Evolutionary conservation across 805 yeast genomes (phyloP).

Genomic region (Yamadazyma sp.): DNA sequence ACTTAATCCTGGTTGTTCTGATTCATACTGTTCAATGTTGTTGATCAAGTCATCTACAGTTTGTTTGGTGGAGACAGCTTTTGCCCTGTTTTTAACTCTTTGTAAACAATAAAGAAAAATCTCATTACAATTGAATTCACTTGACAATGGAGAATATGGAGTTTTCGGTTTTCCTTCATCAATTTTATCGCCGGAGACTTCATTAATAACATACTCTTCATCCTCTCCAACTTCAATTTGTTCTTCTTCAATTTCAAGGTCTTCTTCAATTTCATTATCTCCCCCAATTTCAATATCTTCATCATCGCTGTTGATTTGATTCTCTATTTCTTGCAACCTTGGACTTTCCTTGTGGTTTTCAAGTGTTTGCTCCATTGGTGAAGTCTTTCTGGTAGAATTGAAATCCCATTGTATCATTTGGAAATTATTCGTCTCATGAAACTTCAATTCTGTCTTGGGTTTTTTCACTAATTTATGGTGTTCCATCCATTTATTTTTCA

Average conservation of each 20-base stretch:
- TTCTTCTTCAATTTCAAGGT: not conserved
- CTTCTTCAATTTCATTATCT: too few species aligned
- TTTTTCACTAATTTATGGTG: constrained; percentile 17
- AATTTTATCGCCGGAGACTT: not conserved
- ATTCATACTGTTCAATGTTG: constrained; percentile 45
- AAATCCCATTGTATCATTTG: constrained; percentile 14
- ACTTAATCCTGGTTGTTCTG: constrained; percentile 57
- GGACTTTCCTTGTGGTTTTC: too few species aligned
- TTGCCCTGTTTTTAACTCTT: constrained; percentile 51
- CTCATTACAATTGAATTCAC: constrained; percentile 1
- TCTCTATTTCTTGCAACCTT: too few species aligned
- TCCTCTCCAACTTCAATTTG: constrained; percentile 3
- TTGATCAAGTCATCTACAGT: constrained; percentile 43
- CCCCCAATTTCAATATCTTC: not conserved
- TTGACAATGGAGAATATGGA: not conserved
- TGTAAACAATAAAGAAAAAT: constrained; percentile 44
- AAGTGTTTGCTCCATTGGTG: constrained; percentile 16
- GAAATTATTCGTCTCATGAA: constrained; percentile 5
- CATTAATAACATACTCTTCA: constrained; percentile 2
- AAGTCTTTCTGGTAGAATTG: constrained; percentile 8
- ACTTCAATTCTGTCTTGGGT: constrained; percentile 6
- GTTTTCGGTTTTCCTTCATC: too few species aligned
- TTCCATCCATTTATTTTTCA: constrained; percentile 34
- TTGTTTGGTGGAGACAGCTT: constrained; percentile 43
- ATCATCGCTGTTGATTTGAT: not conserved